Evolutionary conservation across 2,329 filamentous ascomycete genomes (phyloP).

Genomic region (Pestalotiopsis sp.): DNA sequence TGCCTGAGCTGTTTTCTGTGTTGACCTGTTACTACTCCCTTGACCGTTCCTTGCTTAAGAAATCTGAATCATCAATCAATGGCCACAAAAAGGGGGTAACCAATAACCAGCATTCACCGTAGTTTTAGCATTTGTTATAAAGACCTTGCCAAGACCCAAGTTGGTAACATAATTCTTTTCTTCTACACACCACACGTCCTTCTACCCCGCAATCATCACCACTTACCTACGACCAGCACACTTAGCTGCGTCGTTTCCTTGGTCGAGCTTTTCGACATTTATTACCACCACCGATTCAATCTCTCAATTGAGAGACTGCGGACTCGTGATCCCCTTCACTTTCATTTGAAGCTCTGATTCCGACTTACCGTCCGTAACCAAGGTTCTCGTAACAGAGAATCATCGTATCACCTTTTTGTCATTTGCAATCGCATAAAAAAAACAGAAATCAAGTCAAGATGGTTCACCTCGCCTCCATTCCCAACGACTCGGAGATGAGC

Average conservation of each 20-base stretch:
- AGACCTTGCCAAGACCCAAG: neutral
- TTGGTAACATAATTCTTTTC: neutral
- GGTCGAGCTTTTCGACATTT: neutral
- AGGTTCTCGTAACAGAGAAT: neutral
- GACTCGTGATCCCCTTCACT: no score
- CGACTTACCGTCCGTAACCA: neutral
- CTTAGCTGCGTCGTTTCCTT: neutral
- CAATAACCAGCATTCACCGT: neutral
- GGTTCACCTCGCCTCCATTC: slow-evolving; percentile 55
- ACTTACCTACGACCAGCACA: neutral
- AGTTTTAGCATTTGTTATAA: neutral
- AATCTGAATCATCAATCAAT: neutral
- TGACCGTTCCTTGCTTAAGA: neutral
- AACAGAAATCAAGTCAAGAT: slow-evolving; percentile 36
- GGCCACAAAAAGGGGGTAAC: neutral
- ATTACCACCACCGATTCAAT: neutral
- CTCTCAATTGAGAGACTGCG: no score
- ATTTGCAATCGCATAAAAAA: neutral
- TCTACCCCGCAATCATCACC: neutral
- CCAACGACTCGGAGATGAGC: slow-evolving; percentile 29
- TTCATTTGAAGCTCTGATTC: neutral
- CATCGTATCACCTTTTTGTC: neutral
- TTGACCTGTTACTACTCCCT: neutral
- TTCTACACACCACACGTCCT: neutral
- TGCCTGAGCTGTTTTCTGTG: neutral